These are phyloP conservation scores for Melampsora larici-populina DNA, from an alignment of 1,284 basidiomycete species.

Conservation along the genomic window DNA sequence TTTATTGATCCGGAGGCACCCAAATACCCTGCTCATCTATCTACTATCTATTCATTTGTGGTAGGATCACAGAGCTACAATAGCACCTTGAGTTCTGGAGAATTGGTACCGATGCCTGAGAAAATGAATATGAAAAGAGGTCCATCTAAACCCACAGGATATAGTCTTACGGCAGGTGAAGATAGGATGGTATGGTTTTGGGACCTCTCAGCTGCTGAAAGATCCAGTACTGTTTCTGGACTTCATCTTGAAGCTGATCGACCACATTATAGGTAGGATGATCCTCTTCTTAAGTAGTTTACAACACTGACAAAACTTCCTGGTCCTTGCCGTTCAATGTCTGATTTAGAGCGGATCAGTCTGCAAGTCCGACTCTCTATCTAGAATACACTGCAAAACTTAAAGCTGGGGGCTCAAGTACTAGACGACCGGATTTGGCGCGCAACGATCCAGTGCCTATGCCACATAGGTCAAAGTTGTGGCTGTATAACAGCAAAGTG, in stretches of 20 bases:
- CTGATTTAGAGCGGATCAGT: slow-evolving; percentile 27
- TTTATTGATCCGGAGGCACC: neutral
- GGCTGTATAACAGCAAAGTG: slow-evolving; percentile 70
- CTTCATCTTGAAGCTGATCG: slow-evolving; percentile 66
- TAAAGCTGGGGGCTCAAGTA: slow-evolving; percentile 41
- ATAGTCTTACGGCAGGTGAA: slow-evolving; percentile 74
- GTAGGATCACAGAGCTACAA: slow-evolving; percentile 71
- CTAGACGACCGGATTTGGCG: slow-evolving; percentile 19
- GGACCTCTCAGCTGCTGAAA: slow-evolving; percentile 68
- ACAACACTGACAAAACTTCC: neutral
- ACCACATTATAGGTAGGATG: slow-evolving; percentile 65
- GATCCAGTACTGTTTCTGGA: slow-evolving; percentile 70
- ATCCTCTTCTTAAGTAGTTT: neutral
- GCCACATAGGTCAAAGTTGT: slow-evolving; percentile 70
- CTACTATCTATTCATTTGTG: slow-evolving; percentile 63
- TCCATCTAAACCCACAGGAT: slow-evolving; percentile 59
- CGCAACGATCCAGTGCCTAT: slow-evolving; percentile 26
- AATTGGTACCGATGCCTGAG: slow-evolving; percentile 54
- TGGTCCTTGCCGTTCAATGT: neutral
- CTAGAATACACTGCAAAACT: slow-evolving; percentile 29
- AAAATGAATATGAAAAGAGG: slow-evolving; percentile 44
- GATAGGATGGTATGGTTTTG: slow-evolving; percentile 75
- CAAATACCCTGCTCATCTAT: slow-evolving; percentile 9
- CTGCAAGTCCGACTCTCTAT: slow-evolving; percentile 43
- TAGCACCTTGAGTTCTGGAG: slow-evolving; percentile 39